Conservation (phyloP, 441 rosid genomes). For the Mallotus repandus region DNA sequence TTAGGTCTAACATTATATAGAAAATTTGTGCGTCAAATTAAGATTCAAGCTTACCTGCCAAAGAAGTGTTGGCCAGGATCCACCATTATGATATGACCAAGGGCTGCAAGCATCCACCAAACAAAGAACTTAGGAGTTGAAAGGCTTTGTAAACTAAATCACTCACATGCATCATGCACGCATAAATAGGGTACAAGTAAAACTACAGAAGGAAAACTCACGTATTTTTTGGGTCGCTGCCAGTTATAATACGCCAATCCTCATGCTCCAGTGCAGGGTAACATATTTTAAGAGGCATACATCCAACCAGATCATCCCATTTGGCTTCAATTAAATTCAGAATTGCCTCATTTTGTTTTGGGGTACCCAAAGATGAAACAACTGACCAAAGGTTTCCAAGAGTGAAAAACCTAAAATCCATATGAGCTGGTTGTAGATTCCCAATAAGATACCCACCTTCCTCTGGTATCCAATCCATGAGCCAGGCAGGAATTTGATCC, state of each 20-base stretch:
- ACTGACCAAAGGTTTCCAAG: slow-evolving; percentile 91
- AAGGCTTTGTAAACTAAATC: neutral
- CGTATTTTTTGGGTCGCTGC: slow-evolving; percentile 98
- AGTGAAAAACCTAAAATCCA: slow-evolving; percentile 97
- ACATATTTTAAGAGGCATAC: slow-evolving; percentile 92
- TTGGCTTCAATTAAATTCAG: slow-evolving; percentile 70
- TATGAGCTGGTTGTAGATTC: slow-evolving; percentile 95
- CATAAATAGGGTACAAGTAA: neutral
- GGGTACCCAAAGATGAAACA: slow-evolving; percentile 77
- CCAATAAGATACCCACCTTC: slow-evolving; percentile 77
- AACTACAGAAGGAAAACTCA: slow-evolving; percentile 26
- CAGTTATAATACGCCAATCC: slow-evolving; percentile 91
- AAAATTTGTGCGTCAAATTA: neutral
- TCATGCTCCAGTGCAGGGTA: slow-evolving; percentile 78
- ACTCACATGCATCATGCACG: neutral
- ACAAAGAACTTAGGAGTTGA: neutral
- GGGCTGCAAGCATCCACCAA: slow-evolving; percentile 53
- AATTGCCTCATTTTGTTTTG: slow-evolving; percentile 76
- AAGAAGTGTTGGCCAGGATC: slow-evolving; percentile 95
- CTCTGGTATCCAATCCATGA: slow-evolving; percentile 94
- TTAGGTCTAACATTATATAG: neutral
- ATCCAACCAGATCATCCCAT: slow-evolving; percentile 83
- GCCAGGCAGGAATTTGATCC: slow-evolving; percentile 87
- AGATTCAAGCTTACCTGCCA: slow-evolving; percentile 68
- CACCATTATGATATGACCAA: slow-evolving; percentile 98